These are phyloP conservation scores for Myxozyma udenii DNA, from an alignment of 805 yeast species.

Conservation along the genomic window DNA sequence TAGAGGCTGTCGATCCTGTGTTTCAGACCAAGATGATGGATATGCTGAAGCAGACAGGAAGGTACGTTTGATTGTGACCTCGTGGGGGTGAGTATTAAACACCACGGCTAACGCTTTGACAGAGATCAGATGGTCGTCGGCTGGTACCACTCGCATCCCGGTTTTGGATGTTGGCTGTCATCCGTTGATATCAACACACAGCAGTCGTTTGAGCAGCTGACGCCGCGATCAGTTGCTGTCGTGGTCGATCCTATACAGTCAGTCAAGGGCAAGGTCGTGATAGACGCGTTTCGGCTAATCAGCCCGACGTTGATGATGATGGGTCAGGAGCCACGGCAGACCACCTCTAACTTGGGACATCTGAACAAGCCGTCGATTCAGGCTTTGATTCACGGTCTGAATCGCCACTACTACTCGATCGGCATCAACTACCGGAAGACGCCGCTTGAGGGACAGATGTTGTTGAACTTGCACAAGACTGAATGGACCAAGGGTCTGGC, in stretches of 20 bases:
- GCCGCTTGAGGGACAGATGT: conserved; percentile 86
- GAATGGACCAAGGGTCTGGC: conserved; percentile 93
- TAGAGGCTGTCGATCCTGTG: conserved; percentile 98
- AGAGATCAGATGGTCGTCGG: conserved; percentile 99
- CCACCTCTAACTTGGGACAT: conserved; percentile 93
- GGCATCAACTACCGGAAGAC: conserved; percentile 94
- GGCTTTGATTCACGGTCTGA: conserved; percentile 93
- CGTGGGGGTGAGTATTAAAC: too few relatives aligned
- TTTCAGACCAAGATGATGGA: conserved; percentile 99
- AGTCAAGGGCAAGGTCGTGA: conserved; percentile 97
- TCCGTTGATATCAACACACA: conserved; percentile 97
- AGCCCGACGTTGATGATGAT: conserved; percentile 83
- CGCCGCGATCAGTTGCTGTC: conserved; percentile 94
- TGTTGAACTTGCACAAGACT: conserved; percentile 87
- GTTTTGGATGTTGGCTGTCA: conserved; percentile 99
- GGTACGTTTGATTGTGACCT: conserved; percentile 7
- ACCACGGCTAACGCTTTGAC: not conserved
- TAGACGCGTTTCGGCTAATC: conserved; percentile 95
- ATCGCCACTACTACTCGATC: conserved; percentile 93
- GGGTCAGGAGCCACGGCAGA: conserved; percentile 97
- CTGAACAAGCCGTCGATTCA: conserved; percentile 95
- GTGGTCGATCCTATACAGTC: conserved; percentile 98
- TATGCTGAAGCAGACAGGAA: conserved; percentile 96
- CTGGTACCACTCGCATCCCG: conserved; percentile 99
- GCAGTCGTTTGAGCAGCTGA: conserved; percentile 94